These are phyloP conservation scores for Penicillium digitatum DNA, from an alignment of 2,329 filamentous ascomycete genomes.

Conservation along the genomic window DNA sequence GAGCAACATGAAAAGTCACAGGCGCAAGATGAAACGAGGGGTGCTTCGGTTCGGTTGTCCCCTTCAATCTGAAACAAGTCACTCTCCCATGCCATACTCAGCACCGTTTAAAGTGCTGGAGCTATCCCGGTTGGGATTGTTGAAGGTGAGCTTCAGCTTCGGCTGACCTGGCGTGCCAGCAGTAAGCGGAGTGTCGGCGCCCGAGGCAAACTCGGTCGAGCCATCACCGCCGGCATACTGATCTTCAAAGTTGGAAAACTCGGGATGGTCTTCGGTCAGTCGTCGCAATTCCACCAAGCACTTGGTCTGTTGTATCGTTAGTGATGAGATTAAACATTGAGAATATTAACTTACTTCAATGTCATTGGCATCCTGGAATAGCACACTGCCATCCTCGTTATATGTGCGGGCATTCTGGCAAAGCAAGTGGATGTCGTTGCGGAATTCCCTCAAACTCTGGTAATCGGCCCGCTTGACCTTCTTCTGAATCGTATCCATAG, in stretches of 20 bases:
- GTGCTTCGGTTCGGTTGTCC: neutral
- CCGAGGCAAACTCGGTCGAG: slow-evolving; percentile 49
- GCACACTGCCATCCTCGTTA: slow-evolving; percentile 90
- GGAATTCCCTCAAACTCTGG: slow-evolving; percentile 71
- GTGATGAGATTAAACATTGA: neutral
- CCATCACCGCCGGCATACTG: slow-evolving; percentile 49
- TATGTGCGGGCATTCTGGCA: slow-evolving; percentile 91
- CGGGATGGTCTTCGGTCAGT: slow-evolving; percentile 52
- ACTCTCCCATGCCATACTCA: slow-evolving; percentile 34
- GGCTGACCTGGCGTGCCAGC: slow-evolving; percentile 53
- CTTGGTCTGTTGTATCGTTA: slow-evolving; percentile 40
- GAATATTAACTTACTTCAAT: slow-evolving; percentile 70
- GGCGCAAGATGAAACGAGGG: neutral
- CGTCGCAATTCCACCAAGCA: slow-evolving; percentile 52
- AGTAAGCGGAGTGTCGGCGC: slow-evolving; percentile 59
- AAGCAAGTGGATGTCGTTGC: slow-evolving; percentile 75
- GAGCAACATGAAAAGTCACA: slow-evolving; percentile 2
- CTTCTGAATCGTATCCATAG: slow-evolving; percentile 90
- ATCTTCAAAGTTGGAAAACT: slow-evolving; percentile 56
- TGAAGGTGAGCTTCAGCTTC: slow-evolving; percentile 66
- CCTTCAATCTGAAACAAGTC: slow-evolving; percentile 5
- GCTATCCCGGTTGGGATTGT: slow-evolving; percentile 38
- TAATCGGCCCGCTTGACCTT: slow-evolving; percentile 98
- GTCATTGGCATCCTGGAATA: slow-evolving; percentile 86
- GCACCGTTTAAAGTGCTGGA: slow-evolving; percentile 33